Conservation (phyloP, 495 filamentous ascomycete genomes). For the Wilcoxina mikolae region DNA sequence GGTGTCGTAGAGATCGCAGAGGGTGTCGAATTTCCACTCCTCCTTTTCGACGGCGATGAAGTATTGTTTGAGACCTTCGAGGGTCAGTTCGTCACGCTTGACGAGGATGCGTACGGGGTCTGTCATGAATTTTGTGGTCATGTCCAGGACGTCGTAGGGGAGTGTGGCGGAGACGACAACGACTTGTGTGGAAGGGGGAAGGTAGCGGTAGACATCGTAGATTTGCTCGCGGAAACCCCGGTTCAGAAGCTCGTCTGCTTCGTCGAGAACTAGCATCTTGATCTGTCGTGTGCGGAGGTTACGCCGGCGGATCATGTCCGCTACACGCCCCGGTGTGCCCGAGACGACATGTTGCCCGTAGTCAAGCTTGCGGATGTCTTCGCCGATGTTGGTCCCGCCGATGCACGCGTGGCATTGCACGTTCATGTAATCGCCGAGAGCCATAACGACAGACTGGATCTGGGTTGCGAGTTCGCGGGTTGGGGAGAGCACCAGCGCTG, state of each 20-base stretch:
- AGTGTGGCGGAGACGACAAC: conserved; percentile 94
- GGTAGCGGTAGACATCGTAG: conserved; percentile 98
- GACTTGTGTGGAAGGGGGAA: conserved; percentile 94
- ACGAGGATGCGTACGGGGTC: conserved; percentile 97
- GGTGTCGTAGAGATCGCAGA: conserved; percentile 96
- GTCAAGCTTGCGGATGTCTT: conserved; percentile 92
- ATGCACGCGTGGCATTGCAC: conserved; percentile 99
- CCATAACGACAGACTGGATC: conserved; percentile 97
- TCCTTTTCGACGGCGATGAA: conserved; percentile 99
- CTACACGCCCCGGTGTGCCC: conserved; percentile 91
- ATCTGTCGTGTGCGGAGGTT: conserved; percentile 86
- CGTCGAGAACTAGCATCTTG: conserved; percentile 99
- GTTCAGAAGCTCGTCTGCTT: conserved; percentile 98
- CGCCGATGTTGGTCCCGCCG: conserved; percentile 91
- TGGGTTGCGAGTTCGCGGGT: conserved; percentile 96
- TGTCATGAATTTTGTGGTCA: conserved; percentile 99
- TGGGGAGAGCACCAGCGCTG: conserved; percentile 80
- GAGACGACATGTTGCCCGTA: conserved; percentile 94
- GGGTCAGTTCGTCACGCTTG: conserved; percentile 97
- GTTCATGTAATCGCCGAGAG: conserved; percentile 98
- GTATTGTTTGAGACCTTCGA: conserved; percentile 99
- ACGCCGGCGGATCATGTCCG: conserved; percentile 97
- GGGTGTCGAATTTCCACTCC: conserved; percentile 98
- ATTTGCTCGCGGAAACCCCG: conserved; percentile 99
- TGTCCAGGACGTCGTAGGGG: conserved; percentile 96